phyloP scores from a whole-genome alignment of 164 flowering plant genomes.

The Cinnamomum chago region DNA sequence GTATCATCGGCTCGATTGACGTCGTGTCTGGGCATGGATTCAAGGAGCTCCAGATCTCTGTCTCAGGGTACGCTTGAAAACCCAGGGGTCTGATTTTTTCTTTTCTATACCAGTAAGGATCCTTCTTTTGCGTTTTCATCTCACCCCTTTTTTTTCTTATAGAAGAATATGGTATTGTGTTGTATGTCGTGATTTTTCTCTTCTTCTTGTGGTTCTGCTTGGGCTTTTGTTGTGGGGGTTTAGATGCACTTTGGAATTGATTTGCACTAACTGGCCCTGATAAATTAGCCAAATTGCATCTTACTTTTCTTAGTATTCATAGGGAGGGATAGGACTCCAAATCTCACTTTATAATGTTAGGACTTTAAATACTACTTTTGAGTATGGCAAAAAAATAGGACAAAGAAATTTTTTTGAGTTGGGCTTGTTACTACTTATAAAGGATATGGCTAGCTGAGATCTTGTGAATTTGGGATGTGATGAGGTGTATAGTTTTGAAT shows the following conservation, averaged over 20 bases:
- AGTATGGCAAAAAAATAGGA: no score
- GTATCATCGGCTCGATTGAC: slow-evolving; percentile 81
- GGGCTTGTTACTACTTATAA: no score
- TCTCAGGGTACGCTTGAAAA: slow-evolving; percentile 94
- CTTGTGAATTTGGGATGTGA: no score
- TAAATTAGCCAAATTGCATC: neutral
- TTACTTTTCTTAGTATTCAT: neutral
- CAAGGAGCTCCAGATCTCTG: slow-evolving; percentile 69
- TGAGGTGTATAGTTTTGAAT: no score
- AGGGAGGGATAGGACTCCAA: neutral
- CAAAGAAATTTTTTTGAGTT: no score
- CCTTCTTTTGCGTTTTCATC: slow-evolving; percentile 24
- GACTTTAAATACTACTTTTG: no score
- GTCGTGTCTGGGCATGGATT: slow-evolving; percentile 76
- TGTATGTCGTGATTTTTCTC: neutral
- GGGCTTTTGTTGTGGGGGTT: neutral
- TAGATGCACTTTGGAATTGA: no score
- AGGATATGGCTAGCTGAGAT: no score
- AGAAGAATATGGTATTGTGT: neutral
- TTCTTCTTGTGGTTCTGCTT: neutral
- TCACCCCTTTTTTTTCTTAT: neutral
- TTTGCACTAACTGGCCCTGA: neutral
- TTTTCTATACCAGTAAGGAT: slow-evolving; percentile 54
- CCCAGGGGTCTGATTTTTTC: slow-evolving; percentile 80
- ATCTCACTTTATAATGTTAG: neutral